These are phyloP conservation scores for Glomus cerebriforme DNA, from an alignment of 192 early-diverging fungal species.

Conservation along the genomic window DNA sequence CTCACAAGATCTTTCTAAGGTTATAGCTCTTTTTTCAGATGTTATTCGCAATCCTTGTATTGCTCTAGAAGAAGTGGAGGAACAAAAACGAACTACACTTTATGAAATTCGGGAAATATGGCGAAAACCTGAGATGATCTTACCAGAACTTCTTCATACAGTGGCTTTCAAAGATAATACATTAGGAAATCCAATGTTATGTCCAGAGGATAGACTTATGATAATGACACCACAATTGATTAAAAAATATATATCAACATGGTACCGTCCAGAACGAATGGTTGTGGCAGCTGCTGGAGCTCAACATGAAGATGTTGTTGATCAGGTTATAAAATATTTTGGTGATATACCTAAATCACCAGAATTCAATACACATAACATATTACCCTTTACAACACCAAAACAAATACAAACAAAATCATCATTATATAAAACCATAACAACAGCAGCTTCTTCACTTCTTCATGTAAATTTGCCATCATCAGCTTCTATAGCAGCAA, in stretches of 20 bases:
- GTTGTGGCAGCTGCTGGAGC: slow-evolving; percentile 87
- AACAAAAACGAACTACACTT: slow-evolving; percentile 71
- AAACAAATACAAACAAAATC: slow-evolving; percentile 21
- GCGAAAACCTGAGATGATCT: slow-evolving; percentile 80
- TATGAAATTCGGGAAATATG: slow-evolving; percentile 91
- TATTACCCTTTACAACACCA: slow-evolving; percentile 7
- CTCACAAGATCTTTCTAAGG: slow-evolving; percentile 71
- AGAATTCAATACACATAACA: background rate
- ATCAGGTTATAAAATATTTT: slow-evolving; percentile 71
- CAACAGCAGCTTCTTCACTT: slow-evolving; percentile 34
- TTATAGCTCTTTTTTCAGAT: slow-evolving; percentile 77
- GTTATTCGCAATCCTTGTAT: slow-evolving; percentile 79
- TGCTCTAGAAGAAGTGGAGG: slow-evolving; percentile 75
- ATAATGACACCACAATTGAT: slow-evolving; percentile 70
- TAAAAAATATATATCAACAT: slow-evolving; percentile 69
- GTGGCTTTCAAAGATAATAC: slow-evolving; percentile 78
- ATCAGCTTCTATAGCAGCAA: slow-evolving; percentile 41
- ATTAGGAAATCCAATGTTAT: slow-evolving; percentile 79
- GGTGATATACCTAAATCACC: slow-evolving; percentile 61
- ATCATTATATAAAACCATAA: slow-evolving; percentile 36
- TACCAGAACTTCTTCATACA: slow-evolving; percentile 87
- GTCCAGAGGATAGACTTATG: slow-evolving; percentile 67
- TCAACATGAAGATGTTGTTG: slow-evolving; percentile 80
- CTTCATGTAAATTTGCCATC: slow-evolving; percentile 8
- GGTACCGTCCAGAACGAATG: slow-evolving; percentile 92